Evolutionary conservation across 495 filamentous ascomycete genomes (phyloP), one percentile per base, ranked within the genome.

Genomic region (Letharia columbiana): DNA sequence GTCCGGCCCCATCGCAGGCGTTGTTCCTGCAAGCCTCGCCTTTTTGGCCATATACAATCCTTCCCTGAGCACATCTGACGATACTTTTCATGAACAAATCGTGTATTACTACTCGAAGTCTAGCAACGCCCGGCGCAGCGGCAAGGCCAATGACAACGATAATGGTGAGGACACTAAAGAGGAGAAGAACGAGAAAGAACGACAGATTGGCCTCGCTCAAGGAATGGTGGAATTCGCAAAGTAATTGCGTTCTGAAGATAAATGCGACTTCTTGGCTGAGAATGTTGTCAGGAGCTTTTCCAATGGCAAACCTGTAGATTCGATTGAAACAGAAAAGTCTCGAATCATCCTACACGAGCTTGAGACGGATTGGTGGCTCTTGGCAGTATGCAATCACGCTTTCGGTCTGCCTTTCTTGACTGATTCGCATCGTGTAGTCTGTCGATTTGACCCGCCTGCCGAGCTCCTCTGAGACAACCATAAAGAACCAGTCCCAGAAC

Each of bases 161-260:
- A 47, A 79, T 10, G 73, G 76, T 17, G 77, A 72, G 54, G 67
- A 81, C 7, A 77, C 76, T 23, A 81, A 82, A 50, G 84, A 89
- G 70, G 81, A 89, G 62, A 83, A 81, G 66, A 96, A 98, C 74
- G 88, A 93, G 77, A 87, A 83, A 68, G 76, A 98, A 71, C 84
- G 95, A 67, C 91, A 96, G 77, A 90, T 98, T 74, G 94, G 94
- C n/a, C 83, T 98, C 69, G 95, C 94, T 62, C 94, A 99, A 79
- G 94, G 92, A 63, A 96, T 98, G 86, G 91, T 96, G 66, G 89
- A 88, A 75, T 98, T 99, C 77, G 89, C 90, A 68, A 86, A 81
- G 87, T 90, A 74, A 62, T 77, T 65, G 59, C 64, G 35, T 63
- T 54, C 71, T 54, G 33, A 50, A 58, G 33, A 65, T 35, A 33